These are phyloP conservation scores for Chalciporus piperatus DNA, from an alignment of 768 basidiomycete species.

Conservation along the genomic window DNA sequence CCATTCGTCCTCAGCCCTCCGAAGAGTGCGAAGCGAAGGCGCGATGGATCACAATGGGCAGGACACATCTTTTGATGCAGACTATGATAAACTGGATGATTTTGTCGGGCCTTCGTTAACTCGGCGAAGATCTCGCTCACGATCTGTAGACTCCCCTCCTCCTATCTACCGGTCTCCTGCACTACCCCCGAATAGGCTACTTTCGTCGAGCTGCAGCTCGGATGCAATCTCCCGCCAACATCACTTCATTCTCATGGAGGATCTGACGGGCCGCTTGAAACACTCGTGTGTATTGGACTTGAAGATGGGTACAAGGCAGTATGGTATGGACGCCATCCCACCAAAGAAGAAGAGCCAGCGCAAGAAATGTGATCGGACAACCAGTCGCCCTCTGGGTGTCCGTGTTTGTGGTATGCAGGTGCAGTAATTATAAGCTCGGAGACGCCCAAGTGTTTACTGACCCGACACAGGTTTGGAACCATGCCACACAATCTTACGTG, in stretches of 20 bases:
- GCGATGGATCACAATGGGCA: constrained; percentile 36
- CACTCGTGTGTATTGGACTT: constrained; percentile 94
- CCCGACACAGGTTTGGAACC: constrained; percentile 82
- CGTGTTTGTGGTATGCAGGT: constrained; percentile 99
- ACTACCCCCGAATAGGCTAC: constrained; percentile 29
- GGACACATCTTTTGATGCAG: constrained; percentile 43
- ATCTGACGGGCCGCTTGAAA: constrained; percentile 89
- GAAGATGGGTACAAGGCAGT: constrained; percentile 99
- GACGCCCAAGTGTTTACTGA: constrained; percentile 5
- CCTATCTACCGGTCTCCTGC: constrained; percentile 26
- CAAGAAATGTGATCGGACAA: constrained; percentile 96
- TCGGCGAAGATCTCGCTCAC: constrained; percentile 43
- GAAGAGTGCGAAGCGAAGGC: constrained; percentile 67
- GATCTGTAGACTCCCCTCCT: constrained; percentile 32
- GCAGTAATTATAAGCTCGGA: constrained; percentile 1
- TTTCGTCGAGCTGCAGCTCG: constrained; percentile 38
- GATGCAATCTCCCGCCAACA: constrained; percentile 78
- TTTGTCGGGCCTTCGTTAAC: constrained; percentile 24
- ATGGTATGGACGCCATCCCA: constrained; percentile 90
- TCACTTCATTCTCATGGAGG: constrained; percentile 99
- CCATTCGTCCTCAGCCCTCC: constrained; percentile 38
- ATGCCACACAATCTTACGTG: constrained; percentile 74
- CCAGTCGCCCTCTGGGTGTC: constrained; percentile 86
- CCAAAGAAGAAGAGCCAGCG: constrained; percentile 97
- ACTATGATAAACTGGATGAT: constrained; percentile 30